Conservation (phyloP, 2,329 filamentous ascomycete species). For the Blastomyces percursus region DNA sequence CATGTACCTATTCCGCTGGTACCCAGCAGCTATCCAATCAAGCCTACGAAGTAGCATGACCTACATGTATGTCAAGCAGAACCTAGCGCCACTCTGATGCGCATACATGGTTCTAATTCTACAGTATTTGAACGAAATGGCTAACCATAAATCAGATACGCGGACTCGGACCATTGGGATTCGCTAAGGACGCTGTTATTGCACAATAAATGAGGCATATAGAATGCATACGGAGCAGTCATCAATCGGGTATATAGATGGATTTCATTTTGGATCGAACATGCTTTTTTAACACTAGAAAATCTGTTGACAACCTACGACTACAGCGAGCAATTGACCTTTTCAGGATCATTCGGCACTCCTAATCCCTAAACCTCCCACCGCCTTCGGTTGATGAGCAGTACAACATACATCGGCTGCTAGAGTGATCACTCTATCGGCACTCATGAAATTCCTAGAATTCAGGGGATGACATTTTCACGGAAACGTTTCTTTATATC, state of each 20-base stretch:
- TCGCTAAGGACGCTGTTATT: constrained; percentile 71
- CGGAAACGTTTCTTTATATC: not conserved
- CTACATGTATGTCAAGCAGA: constrained; percentile 63
- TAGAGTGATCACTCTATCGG: not conserved
- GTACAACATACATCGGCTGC: not conserved
- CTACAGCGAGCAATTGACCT: not conserved
- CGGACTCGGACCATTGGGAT: constrained; percentile 82
- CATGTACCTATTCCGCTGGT: constrained; percentile 89
- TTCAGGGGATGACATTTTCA: not conserved
- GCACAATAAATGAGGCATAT: constrained; percentile 56
- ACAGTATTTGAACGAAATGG: not conserved
- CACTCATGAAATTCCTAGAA: not conserved
- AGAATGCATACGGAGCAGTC: not conserved
- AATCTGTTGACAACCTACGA: not conserved
- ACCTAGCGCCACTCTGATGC: not conserved
- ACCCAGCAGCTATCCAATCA: constrained; percentile 82
- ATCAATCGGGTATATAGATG: not conserved
- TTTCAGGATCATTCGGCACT: not conserved
- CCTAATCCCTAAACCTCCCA: not conserved
- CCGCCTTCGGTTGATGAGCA: not conserved
- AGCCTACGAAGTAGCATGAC: constrained; percentile 92
- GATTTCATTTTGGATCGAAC: not conserved
- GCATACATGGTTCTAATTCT: not conserved
- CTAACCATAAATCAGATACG: constrained; percentile 41
- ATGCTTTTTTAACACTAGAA: not conserved